Base-by-base conservation (phyloP, 2,329 filamentous ascomycete genomes). In the Colletotrichum zoysiae region DNA sequence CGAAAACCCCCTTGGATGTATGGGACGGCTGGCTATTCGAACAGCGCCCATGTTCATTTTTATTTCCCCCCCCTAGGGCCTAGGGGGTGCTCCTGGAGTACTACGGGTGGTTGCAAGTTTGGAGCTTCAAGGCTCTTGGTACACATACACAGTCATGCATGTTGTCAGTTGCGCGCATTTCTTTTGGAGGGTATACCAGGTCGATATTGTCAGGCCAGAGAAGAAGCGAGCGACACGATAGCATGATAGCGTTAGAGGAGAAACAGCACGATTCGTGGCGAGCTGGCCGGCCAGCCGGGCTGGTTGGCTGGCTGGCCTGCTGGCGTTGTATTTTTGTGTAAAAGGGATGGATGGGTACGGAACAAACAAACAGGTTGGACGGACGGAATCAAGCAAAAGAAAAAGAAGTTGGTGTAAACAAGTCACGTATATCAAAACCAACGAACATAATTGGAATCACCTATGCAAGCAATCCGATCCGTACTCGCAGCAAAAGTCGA, bases 121-220 rank as follows among this genome's bases (percentile, higher is more conserved):
- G 44, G 55, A 38, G 66, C 70, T 70, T 50, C 59, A 7, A 65
- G 70, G 70, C 66, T 48, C 65, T 7, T 42, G 33, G 55, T 55
- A 23, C 46, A 46, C 18, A 20, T n/a, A n/a, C 6, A 48, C 20
- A 48, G 16, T 51, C 18, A 62, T 44, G 55, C 30, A 70, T 44
- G 38, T 30, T 59, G 70, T 60, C 53, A 56, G 33, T 70, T 65
- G 70, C 55, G 55, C 65, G 51, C 60, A 53, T 68, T 70, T 55
- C 26, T 46, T 60, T 65, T 70, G 70, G 65, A 70, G 65, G 59
- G 33, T 55, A 72, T 72, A 72, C 70, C 70, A 72, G 66, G 69
- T 26, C 26, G 26, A 26, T 59, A 62, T 63, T 20, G 38, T 58
- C 48, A 35, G 58, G 69, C 58, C 51, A 71, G 65, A 70, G 30